phyloP scores from a whole-genome alignment of 1,284 basidiomycete genomes.

The Athelia sp. region DNA sequence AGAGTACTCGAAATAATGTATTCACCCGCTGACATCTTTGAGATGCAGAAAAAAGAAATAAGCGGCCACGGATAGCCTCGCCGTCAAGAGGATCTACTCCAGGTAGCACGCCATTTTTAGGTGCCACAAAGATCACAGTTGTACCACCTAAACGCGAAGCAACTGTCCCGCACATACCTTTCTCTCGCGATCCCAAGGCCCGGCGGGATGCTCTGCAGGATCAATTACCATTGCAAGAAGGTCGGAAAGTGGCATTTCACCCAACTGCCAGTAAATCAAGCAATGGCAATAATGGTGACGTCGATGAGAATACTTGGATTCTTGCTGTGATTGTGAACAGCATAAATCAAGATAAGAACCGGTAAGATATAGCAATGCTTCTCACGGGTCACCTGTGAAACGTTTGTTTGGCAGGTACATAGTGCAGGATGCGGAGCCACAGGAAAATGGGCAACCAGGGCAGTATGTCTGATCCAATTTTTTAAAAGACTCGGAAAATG shows the following conservation, averaged over 20 bases:
- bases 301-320: constrained; percentile 76
- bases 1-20: not conserved
- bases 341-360: constrained; percentile 64
- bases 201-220: constrained; percentile 54
- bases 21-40: constrained; percentile 5
- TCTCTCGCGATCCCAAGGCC: constrained; percentile 62
- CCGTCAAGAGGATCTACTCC: constrained; percentile 40
- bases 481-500: too few species aligned
- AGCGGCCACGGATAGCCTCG: constrained; percentile 67
- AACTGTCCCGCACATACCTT: constrained; percentile 42
- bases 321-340: constrained; percentile 68
- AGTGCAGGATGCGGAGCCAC: constrained; percentile 76
- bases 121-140: constrained; percentile 34
- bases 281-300: constrained; percentile 39
- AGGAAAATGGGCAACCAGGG: constrained; percentile 71
- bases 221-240: constrained; percentile 63
- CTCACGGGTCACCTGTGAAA: constrained; percentile 2
- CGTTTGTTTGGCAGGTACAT: constrained; percentile 51
- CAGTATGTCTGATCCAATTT: constrained; percentile 35
- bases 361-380: constrained; percentile 29
- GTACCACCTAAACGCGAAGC: constrained; percentile 44
- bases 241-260: constrained; percentile 75
- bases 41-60: constrained; percentile 61
- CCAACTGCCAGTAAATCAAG: constrained; percentile 49
- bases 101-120: constrained; percentile 24